Evolutionary conservation across 805 yeast genomes (phyloP).

Genomic region (Monosporozyma siamensis): DNA sequence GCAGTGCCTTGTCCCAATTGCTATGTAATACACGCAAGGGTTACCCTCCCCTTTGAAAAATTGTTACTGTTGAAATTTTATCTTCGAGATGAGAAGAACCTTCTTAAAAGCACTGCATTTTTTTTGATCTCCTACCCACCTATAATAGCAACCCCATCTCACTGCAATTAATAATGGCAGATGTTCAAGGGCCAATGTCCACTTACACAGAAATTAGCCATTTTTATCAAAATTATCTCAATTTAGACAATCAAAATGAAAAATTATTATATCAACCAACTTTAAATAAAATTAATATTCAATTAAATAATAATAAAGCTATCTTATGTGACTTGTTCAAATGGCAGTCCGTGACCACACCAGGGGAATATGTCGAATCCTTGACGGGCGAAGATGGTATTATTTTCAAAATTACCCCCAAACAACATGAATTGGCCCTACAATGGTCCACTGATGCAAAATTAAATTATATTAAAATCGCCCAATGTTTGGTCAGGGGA

Average conservation of each 20-base stretch:
- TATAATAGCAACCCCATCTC: not conserved
- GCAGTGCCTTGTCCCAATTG: too few relatives aligned
- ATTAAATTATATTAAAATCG: conserved; percentile 33
- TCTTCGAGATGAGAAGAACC: not conserved
- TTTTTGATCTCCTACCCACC: too few relatives aligned
- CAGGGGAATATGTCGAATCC: too few relatives aligned
- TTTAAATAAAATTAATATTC: not conserved
- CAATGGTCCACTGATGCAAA: conserved; percentile 33
- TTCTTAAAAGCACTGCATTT: too few relatives aligned
- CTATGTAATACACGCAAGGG: too few relatives aligned
- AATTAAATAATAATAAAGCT: not conserved
- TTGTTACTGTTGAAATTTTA: not conserved
- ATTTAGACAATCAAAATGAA: not conserved
- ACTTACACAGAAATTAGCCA: not conserved
- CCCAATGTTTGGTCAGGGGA: too few relatives aligned
- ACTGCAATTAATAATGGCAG: not conserved
- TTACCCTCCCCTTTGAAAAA: not conserved
- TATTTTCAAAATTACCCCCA: conserved; percentile 30
- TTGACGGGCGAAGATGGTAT: too few relatives aligned
- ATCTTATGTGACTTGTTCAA: not conserved
- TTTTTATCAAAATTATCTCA: not conserved
- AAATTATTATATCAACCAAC: conserved; percentile 1
- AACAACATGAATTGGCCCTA: conserved; percentile 33
- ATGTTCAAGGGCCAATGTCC: not conserved
- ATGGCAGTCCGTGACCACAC: not conserved